phyloP scores from a whole-genome alignment of 805 yeast genomes.

The Yarrowia sp. region DNA sequence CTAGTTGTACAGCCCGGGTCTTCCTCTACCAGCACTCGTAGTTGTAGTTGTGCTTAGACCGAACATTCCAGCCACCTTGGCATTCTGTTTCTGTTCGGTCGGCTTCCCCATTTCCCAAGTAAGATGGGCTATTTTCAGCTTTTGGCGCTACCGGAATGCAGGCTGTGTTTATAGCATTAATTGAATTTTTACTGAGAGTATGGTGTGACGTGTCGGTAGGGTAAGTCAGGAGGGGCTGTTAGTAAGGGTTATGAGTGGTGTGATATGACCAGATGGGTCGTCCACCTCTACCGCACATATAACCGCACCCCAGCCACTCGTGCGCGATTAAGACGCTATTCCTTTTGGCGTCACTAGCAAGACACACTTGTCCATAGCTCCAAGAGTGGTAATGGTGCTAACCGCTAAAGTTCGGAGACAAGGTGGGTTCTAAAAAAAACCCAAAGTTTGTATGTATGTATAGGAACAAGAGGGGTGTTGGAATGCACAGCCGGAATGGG shows the following conservation, averaged over 20 bases:
- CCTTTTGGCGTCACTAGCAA: neutral
- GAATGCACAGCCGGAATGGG: no score
- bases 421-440: constrained; percentile 30
- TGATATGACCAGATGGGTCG: no score
- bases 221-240: constrained; percentile 6
- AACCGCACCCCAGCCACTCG: neutral
- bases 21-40: no score
- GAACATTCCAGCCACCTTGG: constrained; percentile 16
- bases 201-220: constrained; percentile 37
- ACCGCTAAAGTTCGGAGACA: constrained; percentile 20
- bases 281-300: no score
- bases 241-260: no score
- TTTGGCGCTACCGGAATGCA: constrained; percentile 14
- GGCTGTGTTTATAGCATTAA: constrained; percentile 32
- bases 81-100: neutral
- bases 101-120: neutral
- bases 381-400: constrained; percentile 13
- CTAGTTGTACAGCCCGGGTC: no score
- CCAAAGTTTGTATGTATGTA: neutral
- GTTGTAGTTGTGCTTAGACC: neutral
- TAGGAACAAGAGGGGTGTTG: neutral
- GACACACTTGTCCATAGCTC: neutral
- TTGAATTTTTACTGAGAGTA: constrained; percentile 10
- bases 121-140: constrained; percentile 1
- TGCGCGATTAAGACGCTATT: neutral